Conservation (phyloP, 2,329 filamentous ascomycete species). For the Cadophora gregata region DNA sequence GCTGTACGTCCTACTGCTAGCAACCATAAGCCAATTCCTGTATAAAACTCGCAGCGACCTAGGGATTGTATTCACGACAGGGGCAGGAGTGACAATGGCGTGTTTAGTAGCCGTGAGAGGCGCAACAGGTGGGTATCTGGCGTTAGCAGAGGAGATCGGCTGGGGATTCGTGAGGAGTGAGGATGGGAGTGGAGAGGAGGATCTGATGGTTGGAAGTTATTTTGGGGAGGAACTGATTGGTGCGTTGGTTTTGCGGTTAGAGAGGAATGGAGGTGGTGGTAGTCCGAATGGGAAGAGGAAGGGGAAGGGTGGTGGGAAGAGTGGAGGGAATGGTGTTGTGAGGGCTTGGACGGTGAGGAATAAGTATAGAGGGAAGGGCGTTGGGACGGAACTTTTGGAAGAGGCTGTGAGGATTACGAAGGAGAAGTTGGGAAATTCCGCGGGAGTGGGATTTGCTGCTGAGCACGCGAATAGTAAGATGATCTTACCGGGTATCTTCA, state of each 20-base stretch:
- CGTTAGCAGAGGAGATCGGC: conserved; percentile 40
- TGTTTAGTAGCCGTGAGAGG: conserved; percentile 67
- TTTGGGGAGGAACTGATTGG: conserved; percentile 74
- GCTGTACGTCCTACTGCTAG: conserved; percentile 52
- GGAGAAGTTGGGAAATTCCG: conserved; percentile 71
- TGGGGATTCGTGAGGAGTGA: conserved; percentile 38
- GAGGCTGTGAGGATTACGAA: conserved; percentile 73
- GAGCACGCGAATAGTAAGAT: conserved; percentile 78
- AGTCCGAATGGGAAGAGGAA: conserved; percentile 31
- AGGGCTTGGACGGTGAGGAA: conserved; percentile 82
- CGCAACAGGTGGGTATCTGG: conserved; percentile 62
- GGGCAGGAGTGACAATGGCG: conserved; percentile 66
- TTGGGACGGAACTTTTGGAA: conserved; percentile 75
- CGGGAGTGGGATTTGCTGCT: conserved; percentile 72
- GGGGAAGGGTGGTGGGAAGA: conserved; percentile 42
- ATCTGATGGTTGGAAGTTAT: conserved; percentile 68
- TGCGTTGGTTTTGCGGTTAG: conserved; percentile 70
- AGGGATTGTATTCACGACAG: conserved; percentile 61
- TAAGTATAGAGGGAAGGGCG: conserved; percentile 71
- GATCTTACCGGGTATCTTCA: conserved; percentile 68
- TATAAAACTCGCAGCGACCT: conserved; percentile 54
- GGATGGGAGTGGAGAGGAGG: conserved; percentile 48
- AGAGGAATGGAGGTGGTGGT: conserved; percentile 46
- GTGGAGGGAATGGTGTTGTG: conserved; percentile 72
- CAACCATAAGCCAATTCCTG: conserved; percentile 50